Evolutionary conservation across 108 stramenopile genomes (phyloP).

Genomic region (Fragilaria crotonensis): DNA sequence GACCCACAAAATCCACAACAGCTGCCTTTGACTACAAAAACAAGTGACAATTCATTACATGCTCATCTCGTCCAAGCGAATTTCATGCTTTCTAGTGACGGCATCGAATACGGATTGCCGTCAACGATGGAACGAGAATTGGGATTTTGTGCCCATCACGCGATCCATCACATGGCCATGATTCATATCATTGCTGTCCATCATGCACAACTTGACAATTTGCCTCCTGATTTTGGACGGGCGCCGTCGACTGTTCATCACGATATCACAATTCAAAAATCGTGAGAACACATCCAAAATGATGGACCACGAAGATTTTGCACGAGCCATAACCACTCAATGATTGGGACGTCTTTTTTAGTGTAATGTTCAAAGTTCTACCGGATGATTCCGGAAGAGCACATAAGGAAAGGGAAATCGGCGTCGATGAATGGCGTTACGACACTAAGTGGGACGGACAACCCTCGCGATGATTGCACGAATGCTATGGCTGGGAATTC

Average conservation of each 20-base stretch:
- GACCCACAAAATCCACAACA: not conserved
- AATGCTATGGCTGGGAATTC: too few species aligned
- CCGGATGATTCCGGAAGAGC: too few species aligned
- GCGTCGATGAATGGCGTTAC: not conserved
- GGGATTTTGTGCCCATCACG: constrained; percentile 88
- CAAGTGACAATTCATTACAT: constrained; percentile 7
- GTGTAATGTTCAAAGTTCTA: too few species aligned
- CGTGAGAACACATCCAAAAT: too few species aligned
- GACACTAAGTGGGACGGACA: too few species aligned
- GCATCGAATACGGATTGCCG: constrained; percentile 46
- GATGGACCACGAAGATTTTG: too few species aligned
- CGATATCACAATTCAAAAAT: constrained; percentile 18
- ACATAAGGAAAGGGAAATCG: not conserved
- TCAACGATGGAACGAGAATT: constrained; percentile 77
- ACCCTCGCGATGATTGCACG: too few species aligned
- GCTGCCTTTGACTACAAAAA: too few species aligned
- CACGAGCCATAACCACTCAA: too few species aligned
- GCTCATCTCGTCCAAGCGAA: constrained; percentile 55
- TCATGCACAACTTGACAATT: constrained; percentile 33
- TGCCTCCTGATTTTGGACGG: constrained; percentile 66
- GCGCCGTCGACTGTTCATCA: constrained; percentile 73
- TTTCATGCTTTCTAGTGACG: constrained; percentile 68
- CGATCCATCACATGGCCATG: constrained; percentile 91
- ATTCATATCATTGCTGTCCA: constrained; percentile 70
- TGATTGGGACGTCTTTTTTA: too few species aligned